phyloP scores from a whole-genome alignment of 495 filamentous ascomycete genomes.

The Apodospora peruviana region DNA sequence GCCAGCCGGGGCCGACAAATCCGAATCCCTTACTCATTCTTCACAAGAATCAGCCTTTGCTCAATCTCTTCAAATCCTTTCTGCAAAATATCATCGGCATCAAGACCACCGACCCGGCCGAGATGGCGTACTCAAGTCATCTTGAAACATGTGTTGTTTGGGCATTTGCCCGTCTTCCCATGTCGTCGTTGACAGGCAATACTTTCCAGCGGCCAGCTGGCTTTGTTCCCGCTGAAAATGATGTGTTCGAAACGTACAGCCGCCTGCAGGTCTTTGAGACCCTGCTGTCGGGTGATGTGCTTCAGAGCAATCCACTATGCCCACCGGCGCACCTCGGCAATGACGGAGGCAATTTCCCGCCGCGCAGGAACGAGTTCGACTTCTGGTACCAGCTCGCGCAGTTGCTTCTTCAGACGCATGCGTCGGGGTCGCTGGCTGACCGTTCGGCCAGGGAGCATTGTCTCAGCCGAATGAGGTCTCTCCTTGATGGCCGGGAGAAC shows the following conservation, averaged over 20 bases:
- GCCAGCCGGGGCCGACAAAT: constrained; percentile 11
- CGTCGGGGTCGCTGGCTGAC: constrained; percentile 31
- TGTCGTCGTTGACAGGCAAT: constrained; percentile 21
- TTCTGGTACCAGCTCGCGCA: constrained; percentile 77
- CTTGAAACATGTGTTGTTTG: constrained; percentile 71
- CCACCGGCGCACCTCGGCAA: constrained; percentile 37
- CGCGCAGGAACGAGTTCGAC: constrained; percentile 56
- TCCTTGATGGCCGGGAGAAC: constrained; percentile 76
- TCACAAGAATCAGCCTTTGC: constrained; percentile 51
- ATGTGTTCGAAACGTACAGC: constrained; percentile 54
- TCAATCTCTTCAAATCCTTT: constrained; percentile 59
- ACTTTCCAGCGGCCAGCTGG: background rate
- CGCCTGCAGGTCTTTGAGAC: constrained; percentile 71
- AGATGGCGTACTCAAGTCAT: constrained; percentile 55
- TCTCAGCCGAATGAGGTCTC: constrained; percentile 53
- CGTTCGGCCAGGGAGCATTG: constrained; percentile 55
- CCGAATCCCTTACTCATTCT: constrained; percentile 33
- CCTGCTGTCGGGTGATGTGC: constrained; percentile 62
- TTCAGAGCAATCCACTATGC: constrained; percentile 53
- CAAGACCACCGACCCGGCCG: constrained; percentile 48
- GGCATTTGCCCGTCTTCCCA: constrained; percentile 45
- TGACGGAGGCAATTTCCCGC: constrained; percentile 13
- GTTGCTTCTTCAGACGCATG: constrained; percentile 64
- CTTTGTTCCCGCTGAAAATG: constrained; percentile 29
- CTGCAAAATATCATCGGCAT: constrained; percentile 39